Evolutionary conservation across 2,329 filamentous ascomycete species (phyloP).

Genomic region (Ophiostoma quercus): DNA sequence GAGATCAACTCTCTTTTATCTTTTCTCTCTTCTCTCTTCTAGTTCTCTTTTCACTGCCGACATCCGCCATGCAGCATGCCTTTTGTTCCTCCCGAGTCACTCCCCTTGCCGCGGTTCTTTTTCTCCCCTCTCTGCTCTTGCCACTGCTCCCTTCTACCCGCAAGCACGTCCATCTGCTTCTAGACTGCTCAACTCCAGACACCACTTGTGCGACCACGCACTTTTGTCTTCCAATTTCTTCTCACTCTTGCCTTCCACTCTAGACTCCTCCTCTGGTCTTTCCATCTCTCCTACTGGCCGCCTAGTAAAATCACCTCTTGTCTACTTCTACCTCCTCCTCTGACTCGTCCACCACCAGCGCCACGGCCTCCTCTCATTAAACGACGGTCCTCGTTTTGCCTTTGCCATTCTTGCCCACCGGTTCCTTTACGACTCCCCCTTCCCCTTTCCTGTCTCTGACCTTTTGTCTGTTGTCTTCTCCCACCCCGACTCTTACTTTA

Average conservation of each 20-base stretch:
- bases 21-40: no score
- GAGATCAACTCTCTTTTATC: neutral
- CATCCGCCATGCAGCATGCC: constrained; percentile 5
- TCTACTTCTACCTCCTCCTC: neutral
- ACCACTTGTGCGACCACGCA: neutral
- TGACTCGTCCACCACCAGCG: neutral
- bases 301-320: neutral
- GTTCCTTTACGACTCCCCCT: neutral
- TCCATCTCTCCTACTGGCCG: neutral
- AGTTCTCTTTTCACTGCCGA: neutral
- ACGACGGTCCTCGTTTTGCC: neutral
- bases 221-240: neutral
- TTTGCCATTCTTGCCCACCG: neutral
- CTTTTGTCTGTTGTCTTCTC: neutral
- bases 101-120: neutral
- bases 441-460: neutral
- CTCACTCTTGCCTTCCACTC: neutral
- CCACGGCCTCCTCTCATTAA: neutral
- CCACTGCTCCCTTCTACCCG: neutral
- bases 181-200: neutral
- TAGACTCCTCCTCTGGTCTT: neutral
- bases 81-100: neutral
- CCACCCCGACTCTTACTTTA: neutral
- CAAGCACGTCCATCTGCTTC: neutral
- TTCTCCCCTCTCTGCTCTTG: neutral